Evolutionary conservation across 2,329 filamentous ascomycete species (phyloP).

Genomic region (Neoscytalidium dimidiatum): DNA sequence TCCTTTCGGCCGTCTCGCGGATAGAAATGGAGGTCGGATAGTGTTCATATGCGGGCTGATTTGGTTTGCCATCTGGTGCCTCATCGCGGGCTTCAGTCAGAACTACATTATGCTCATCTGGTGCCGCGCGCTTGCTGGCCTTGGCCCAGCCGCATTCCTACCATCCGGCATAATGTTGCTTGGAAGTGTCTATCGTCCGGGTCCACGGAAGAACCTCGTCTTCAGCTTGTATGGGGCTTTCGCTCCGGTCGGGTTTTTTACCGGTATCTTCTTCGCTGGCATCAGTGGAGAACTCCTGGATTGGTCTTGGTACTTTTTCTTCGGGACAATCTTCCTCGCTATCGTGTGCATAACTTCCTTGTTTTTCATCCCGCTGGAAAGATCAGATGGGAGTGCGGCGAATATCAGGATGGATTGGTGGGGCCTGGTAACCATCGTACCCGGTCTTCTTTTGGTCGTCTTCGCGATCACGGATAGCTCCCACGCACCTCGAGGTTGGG

Average conservation of each 20-base stretch:
- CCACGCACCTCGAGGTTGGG: slow-evolving; percentile 68
- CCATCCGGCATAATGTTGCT: slow-evolving; percentile 69
- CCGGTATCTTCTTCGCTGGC: slow-evolving; percentile 67
- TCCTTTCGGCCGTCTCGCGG: slow-evolving; percentile 56
- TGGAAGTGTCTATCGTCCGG: slow-evolving; percentile 65
- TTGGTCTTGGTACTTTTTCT: slow-evolving; percentile 63
- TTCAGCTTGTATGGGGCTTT: slow-evolving; percentile 61
- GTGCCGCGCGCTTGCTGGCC: slow-evolving; percentile 72
- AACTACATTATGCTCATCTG: slow-evolving; percentile 71
- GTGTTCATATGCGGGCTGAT: slow-evolving; percentile 64
- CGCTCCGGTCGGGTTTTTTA: slow-evolving; percentile 51
- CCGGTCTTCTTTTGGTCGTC: slow-evolving; percentile 67
- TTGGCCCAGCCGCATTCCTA: slow-evolving; percentile 72
- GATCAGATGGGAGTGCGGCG: slow-evolving; percentile 6
- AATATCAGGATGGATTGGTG: slow-evolving; percentile 40
- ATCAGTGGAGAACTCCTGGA: slow-evolving; percentile 54
- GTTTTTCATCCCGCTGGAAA: slow-evolving; percentile 25
- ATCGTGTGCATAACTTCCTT: neutral
- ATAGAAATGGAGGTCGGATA: slow-evolving; percentile 65
- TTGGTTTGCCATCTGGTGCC: slow-evolving; percentile 68
- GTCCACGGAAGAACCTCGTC: slow-evolving; percentile 68
- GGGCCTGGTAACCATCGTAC: slow-evolving; percentile 36
- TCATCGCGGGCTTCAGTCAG: slow-evolving; percentile 69
- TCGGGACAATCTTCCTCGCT: slow-evolving; percentile 57
- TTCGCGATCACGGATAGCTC: slow-evolving; percentile 75